These are phyloP conservation scores for Psilocybe tampanensis DNA, from an alignment of 768 basidiomycete species.

Conservation along the genomic window DNA sequence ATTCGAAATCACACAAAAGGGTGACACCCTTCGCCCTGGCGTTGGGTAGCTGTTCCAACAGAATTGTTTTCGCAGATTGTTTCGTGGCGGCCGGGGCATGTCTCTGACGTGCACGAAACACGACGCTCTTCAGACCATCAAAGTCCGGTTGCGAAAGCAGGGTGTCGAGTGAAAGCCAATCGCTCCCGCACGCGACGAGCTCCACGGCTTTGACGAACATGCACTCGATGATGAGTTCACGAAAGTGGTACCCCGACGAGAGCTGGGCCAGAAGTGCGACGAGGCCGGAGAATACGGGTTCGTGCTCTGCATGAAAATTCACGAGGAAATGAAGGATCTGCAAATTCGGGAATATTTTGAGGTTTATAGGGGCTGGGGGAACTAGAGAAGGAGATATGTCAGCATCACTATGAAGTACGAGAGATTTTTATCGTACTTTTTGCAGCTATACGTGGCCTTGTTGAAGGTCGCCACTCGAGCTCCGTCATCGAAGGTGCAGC, in stretches of 20 bases:
- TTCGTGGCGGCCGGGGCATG: constrained; percentile 1
- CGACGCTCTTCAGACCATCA: constrained; percentile 9
- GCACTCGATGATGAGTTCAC: constrained; percentile 18
- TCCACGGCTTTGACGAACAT: constrained; percentile 22
- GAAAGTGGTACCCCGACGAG: constrained; percentile 15
- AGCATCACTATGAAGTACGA: not conserved
- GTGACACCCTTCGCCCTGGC: constrained; percentile 15
- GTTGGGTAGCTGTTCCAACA: constrained; percentile 18
- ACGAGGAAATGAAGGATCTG: constrained; percentile 19
- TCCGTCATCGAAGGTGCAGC: constrained; percentile 13
- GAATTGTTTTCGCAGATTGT: constrained; percentile 9
- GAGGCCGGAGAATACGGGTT: constrained; percentile 17
- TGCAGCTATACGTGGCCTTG: constrained; percentile 10
- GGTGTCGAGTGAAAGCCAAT: constrained; percentile 19
- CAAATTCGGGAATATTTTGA: constrained; percentile 13
- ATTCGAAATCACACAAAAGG: constrained; percentile 14
- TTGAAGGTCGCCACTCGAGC: constrained; percentile 21
- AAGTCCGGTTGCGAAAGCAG: constrained; percentile 10
- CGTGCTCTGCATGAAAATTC: constrained; percentile 21
- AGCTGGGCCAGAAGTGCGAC: constrained; percentile 15
- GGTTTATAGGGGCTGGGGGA: constrained; percentile 19
- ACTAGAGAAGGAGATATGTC: not conserved
- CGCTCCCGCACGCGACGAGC: constrained; percentile 17
- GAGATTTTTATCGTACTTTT: constrained; percentile 11
- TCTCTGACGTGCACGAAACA: constrained; percentile 14